Conservation (phyloP, 768 basidiomycete species). For the Serendipita sp. region DNA sequence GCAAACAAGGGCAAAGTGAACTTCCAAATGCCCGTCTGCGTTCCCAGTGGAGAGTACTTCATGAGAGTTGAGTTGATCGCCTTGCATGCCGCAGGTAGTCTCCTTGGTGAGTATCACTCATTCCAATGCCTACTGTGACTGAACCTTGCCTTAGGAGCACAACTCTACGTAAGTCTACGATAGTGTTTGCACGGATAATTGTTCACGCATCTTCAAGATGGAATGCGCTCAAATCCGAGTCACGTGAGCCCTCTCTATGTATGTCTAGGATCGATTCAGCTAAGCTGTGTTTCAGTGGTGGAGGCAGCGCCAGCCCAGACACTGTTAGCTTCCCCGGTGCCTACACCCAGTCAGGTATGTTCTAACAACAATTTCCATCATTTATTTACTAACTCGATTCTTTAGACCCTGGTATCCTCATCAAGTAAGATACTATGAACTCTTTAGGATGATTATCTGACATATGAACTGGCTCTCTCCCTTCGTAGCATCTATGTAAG, state of each 20-base stretch:
- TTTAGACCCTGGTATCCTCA: conserved; percentile 20
- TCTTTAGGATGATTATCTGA: neutral
- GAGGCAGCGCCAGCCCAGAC: neutral
- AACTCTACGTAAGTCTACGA: conserved; percentile 31
- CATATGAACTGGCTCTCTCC: neutral
- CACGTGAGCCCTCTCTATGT: neutral
- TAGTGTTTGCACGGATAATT: neutral
- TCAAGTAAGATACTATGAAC: conserved; percentile 12
- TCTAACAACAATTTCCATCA: neutral
- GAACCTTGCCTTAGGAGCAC: conserved; percentile 21
- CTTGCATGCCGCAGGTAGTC: neutral
- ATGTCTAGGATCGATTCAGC: neutral
- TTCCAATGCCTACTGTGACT: neutral
- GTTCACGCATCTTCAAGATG: conserved; percentile 15
- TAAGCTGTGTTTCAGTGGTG: neutral
- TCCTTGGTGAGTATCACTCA: neutral
- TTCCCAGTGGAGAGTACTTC: conserved; percentile 21
- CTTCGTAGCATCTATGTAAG: neutral
- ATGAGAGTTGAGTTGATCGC: neutral
- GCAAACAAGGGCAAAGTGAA: conserved; percentile 34
- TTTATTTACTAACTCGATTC: neutral
- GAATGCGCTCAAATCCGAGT: conserved; percentile 12
- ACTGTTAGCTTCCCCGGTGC: neutral
- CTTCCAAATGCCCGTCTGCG: conserved; percentile 33
- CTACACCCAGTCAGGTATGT: conserved; percentile 11